A percentile compares a stretch with the other conserved stretches of the same genome.
Conservation (phyloP, 495 filamentous ascomycete genomes). For the Aspergillus ellipticus region DNA sequence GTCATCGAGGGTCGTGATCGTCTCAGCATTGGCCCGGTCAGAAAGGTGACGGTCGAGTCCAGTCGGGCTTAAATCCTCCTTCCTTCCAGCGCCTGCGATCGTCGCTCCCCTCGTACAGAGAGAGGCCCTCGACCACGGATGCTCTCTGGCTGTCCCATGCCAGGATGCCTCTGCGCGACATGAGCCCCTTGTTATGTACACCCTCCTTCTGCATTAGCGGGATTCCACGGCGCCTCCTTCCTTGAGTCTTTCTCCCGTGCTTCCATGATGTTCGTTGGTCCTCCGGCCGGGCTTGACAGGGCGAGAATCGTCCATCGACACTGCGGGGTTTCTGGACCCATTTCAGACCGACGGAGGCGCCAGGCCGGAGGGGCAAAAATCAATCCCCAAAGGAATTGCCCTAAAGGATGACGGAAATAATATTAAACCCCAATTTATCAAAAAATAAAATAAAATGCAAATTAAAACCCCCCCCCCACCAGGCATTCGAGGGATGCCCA, state of each 20-base stretch:
- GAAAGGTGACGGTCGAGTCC: slow-evolving; percentile 1
- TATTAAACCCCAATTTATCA: too few species aligned
- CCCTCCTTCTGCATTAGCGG: slow-evolving; percentile 25
- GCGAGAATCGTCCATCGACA: slow-evolving; percentile 11
- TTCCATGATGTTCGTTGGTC: not conserved
- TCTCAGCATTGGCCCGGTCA: slow-evolving; percentile 14
- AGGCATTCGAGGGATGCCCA: not conserved
- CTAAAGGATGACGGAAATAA: too few species aligned
- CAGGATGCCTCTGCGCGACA: slow-evolving; percentile 35
- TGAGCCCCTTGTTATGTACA: slow-evolving; percentile 30
- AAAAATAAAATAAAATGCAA: slow-evolving; percentile 7
- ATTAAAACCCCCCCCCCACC: not conserved
- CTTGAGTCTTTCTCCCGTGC: slow-evolving; percentile 6
- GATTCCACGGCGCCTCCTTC: slow-evolving; percentile 25
- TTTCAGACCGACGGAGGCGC: slow-evolving; percentile 1
- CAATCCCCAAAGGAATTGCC: not conserved
- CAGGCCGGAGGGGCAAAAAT: not conserved
- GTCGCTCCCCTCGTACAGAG: not conserved
- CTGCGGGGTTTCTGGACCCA: slow-evolving; percentile 26
- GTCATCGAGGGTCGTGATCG: slow-evolving; percentile 15
- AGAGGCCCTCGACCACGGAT: slow-evolving; percentile 1
- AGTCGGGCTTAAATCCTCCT: not conserved
- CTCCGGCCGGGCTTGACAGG: not conserved
- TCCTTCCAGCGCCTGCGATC: too few species aligned
- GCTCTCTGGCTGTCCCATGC: slow-evolving; percentile 18